Evolutionary conservation across 2,329 filamentous ascomycete genomes (phyloP).

Genomic region (Claviceps paspali): DNA sequence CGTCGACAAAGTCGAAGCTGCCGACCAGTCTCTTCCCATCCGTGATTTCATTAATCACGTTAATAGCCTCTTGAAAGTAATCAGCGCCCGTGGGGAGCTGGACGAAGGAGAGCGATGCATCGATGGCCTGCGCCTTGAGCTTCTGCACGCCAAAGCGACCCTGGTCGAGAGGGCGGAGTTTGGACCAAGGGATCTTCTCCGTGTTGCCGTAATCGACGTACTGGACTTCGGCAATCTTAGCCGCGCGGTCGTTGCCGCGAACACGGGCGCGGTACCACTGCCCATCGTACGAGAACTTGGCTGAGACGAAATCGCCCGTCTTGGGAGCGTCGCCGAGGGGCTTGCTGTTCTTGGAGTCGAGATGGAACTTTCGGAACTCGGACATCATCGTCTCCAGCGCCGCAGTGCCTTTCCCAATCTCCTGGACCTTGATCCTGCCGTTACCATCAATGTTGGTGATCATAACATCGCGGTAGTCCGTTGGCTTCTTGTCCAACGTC

Average conservation of each 20-base stretch:
- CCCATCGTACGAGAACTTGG: constrained; percentile 75
- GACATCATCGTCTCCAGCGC: constrained; percentile 79
- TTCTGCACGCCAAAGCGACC: constrained; percentile 66
- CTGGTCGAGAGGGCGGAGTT: constrained; percentile 66
- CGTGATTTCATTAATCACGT: constrained; percentile 59
- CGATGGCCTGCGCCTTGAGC: constrained; percentile 73
- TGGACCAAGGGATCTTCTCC: constrained; percentile 73
- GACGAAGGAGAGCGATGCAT: constrained; percentile 75
- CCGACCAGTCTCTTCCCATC: constrained; percentile 68
- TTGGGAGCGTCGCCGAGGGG: constrained; percentile 65
- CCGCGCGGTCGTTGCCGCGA: constrained; percentile 80
- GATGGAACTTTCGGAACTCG: constrained; percentile 80
- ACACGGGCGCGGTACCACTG: constrained; percentile 92
- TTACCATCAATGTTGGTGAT: constrained; percentile 79
- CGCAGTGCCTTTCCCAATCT: constrained; percentile 73
- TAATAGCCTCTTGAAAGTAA: constrained; percentile 69
- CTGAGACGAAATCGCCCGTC: constrained; percentile 79
- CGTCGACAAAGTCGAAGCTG: constrained; percentile 72
- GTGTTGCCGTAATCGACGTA: constrained; percentile 97
- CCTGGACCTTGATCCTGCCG: constrained; percentile 77
- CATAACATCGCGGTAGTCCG: constrained; percentile 84
- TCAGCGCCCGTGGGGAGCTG: constrained; percentile 73
- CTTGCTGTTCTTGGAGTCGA: constrained; percentile 66
- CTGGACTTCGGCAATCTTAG: constrained; percentile 75
- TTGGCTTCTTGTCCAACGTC: constrained; percentile 47